Conservation (phyloP, 768 basidiomycete genomes). For the Pleurotus eryngii region DNA sequence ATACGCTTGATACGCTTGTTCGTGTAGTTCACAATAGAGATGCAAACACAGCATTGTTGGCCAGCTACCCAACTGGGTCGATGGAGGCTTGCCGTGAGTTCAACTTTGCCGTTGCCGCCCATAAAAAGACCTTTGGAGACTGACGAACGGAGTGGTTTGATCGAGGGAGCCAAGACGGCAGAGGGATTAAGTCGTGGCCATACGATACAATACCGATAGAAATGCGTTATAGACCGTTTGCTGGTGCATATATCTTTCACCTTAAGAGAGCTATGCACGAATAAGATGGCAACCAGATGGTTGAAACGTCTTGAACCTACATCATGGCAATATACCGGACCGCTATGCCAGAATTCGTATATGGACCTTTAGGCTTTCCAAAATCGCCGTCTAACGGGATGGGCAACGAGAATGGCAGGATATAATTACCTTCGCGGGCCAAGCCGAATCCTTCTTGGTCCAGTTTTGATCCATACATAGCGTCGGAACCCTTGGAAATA, state of each 20-base stretch:
- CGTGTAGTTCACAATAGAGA: conserved; percentile 66
- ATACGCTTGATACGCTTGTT: conserved; percentile 65
- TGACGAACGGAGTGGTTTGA: conserved; percentile 55
- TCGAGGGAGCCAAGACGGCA: conserved; percentile 55
- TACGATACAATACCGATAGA: conserved; percentile 79
- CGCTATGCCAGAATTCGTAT: conserved; percentile 52
- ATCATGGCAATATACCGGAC: conserved; percentile 81
- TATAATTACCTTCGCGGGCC: conserved; percentile 64
- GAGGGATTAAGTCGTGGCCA: conserved; percentile 73
- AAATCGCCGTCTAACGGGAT: conserved; percentile 54
- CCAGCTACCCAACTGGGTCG: conserved; percentile 82
- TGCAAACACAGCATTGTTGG: conserved; percentile 65
- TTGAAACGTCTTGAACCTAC: conserved; percentile 36
- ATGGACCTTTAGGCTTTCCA: conserved; percentile 56
- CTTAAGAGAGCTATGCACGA: conserved; percentile 57
- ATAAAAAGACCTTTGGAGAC: conserved; percentile 54
- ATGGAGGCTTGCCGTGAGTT: conserved; percentile 63
- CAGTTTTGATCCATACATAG: conserved; percentile 38
- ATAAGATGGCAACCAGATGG: no score
- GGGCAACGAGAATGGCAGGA: conserved; percentile 68
- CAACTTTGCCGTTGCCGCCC: conserved; percentile 63
- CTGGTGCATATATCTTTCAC: conserved; percentile 62
- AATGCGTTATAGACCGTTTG: conserved; percentile 79
- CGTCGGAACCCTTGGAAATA: conserved; percentile 42
- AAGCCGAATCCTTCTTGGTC: conserved; percentile 62